These are phyloP conservation scores for Drechslerella dactyloides DNA, from an alignment of 2,329 filamentous ascomycete genomes.

Conservation along the genomic window DNA sequence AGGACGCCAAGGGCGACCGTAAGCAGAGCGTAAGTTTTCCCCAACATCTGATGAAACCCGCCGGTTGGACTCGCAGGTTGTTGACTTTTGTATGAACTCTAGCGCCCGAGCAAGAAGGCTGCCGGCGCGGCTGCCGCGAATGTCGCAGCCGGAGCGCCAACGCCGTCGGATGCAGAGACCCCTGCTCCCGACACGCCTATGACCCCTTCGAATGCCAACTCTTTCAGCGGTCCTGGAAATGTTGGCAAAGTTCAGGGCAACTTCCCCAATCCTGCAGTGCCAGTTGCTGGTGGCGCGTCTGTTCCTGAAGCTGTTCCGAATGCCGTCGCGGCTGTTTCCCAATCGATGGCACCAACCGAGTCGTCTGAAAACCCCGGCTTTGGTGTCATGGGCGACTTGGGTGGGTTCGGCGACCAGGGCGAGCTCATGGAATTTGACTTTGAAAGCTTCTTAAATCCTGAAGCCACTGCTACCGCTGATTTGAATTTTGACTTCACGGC, in stretches of 20 bases:
- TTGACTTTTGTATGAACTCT: constrained; percentile 2
- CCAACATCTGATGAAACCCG: no score
- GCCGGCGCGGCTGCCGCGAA: constrained; percentile 61
- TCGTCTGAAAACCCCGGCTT: constrained; percentile 38
- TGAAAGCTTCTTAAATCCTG: constrained; percentile 67
- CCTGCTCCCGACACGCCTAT: constrained; percentile 42
- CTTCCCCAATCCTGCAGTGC: constrained; percentile 30
- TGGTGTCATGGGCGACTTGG: constrained; percentile 18
- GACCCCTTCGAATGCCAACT: constrained; percentile 38
- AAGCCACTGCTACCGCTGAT: constrained; percentile 58
- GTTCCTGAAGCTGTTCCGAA: constrained; percentile 31
- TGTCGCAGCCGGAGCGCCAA: constrained; percentile 31
- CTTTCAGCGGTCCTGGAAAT: constrained; percentile 29
- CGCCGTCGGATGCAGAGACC: constrained; percentile 42
- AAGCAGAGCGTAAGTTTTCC: constrained; percentile 66
- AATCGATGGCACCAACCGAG: constrained; percentile 29
- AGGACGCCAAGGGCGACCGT: constrained; percentile 70
- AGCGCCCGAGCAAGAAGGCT: constrained; percentile 69
- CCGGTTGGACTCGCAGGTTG: not conserved
- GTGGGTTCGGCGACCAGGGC: constrained; percentile 22
- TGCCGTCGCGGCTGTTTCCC: constrained; percentile 23
- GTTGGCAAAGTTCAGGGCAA: constrained; percentile 37
- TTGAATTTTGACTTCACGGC: constrained; percentile 41
- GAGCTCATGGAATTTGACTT: constrained; percentile 64
- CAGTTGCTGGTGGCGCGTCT: constrained; percentile 18